phyloP scores from a whole-genome alignment of 1,139 yeast species.

The Pichia sp. region DNA sequence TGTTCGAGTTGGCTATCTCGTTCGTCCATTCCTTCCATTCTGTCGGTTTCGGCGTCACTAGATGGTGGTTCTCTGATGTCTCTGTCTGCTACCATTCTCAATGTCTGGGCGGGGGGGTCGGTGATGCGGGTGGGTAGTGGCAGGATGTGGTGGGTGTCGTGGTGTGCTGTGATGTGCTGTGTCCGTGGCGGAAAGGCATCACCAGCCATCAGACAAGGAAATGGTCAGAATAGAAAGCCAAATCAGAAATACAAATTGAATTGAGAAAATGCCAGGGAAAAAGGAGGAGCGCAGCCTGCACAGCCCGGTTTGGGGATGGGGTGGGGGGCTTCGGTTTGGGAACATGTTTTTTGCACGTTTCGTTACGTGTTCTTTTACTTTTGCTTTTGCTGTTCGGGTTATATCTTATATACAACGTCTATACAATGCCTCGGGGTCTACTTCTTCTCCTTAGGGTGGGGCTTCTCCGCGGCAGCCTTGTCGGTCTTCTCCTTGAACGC shows the following conservation, averaged over 20 bases:
- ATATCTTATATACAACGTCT: too few relatives aligned
- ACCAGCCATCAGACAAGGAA: not conserved
- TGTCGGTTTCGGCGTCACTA: slow-evolving; percentile 81
- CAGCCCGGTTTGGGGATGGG: too few relatives aligned
- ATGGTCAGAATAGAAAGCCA: not conserved
- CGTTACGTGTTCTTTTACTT: not conserved
- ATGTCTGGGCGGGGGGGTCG: too few relatives aligned
- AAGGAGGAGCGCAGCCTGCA: not conserved
- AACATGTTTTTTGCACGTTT: not conserved
- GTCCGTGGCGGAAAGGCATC: too few relatives aligned
- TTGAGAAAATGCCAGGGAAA: too few relatives aligned
- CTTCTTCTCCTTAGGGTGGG: not conserved
- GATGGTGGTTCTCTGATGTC: slow-evolving; percentile 31
- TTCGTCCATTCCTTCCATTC: slow-evolving; percentile 52
- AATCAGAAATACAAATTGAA: too few relatives aligned
- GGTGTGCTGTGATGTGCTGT: too few relatives aligned
- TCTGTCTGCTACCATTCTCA: slow-evolving; percentile 7
- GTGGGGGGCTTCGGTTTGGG: too few relatives aligned
- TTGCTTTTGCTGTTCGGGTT: too few relatives aligned
- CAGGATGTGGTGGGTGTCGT: too few relatives aligned
- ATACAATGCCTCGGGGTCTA: slow-evolving; percentile 24
- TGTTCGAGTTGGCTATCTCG: slow-evolving; percentile 38
- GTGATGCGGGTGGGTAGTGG: too few relatives aligned
- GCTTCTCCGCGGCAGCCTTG: too few relatives aligned
- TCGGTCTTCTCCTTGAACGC: slow-evolving; percentile 45